A percentile compares a stretch with the other conserved stretches of the same genome.
These are phyloP conservation scores for Tolypocladium endophyticum DNA, from an alignment of 2,329 filamentous ascomycete species.

Conservation along the genomic window DNA sequence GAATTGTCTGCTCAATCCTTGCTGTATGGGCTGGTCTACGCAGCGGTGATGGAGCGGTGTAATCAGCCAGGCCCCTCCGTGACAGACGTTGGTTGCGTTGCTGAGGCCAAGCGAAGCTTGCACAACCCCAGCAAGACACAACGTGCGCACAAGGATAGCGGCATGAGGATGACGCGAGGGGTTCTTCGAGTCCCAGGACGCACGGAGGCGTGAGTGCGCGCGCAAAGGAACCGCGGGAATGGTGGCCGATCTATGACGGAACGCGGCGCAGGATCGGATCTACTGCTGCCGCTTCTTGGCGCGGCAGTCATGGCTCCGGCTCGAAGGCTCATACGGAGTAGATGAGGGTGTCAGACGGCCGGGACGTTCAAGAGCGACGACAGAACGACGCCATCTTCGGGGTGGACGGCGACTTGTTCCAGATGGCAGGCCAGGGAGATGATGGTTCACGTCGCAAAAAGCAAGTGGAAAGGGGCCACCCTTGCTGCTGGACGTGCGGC, in stretches of 20 bases:
- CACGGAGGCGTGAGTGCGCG: too few relatives aligned
- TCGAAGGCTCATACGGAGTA: background rate
- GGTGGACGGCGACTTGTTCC: background rate
- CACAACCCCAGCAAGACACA: background rate
- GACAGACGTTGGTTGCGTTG: background rate
- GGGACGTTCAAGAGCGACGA: too few relatives aligned
- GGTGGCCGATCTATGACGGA: background rate
- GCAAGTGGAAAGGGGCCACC: background rate
- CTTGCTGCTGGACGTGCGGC: background rate
- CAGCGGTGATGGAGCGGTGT: background rate
- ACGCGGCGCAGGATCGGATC: background rate
- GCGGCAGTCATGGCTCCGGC: background rate
- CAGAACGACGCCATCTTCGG: background rate
- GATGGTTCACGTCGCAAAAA: background rate
- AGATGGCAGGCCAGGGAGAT: slow-evolving; percentile 4
- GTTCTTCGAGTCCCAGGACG: too few relatives aligned
- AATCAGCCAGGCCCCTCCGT: background rate
- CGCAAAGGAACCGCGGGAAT: background rate
- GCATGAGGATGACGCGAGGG: background rate
- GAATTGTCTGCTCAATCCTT: background rate
- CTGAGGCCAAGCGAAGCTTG: background rate
- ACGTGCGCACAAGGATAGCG: background rate
- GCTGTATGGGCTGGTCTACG: background rate
- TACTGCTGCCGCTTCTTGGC: background rate
- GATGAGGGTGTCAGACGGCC: background rate